Conservation (phyloP, 2,329 filamentous ascomycete genomes). For the Tolypocladium pustulatum region DNA sequence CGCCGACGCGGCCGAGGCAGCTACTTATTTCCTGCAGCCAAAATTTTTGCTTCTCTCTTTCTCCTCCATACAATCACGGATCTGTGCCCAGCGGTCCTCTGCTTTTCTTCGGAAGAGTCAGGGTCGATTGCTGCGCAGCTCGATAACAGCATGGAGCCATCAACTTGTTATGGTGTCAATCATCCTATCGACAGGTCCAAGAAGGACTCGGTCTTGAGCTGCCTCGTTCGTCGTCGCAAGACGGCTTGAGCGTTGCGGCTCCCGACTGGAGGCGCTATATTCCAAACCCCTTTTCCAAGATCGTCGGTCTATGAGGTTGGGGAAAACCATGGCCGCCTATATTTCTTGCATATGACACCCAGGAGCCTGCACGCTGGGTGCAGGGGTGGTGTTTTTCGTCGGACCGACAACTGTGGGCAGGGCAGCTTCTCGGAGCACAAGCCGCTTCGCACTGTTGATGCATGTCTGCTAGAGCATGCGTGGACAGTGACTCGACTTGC, state of each 20-base stretch:
- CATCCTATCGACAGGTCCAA: slow-evolving; percentile 93
- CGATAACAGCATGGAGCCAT: slow-evolving; percentile 78
- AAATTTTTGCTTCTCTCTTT: slow-evolving; percentile 17
- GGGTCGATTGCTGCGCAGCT: slow-evolving; percentile 77
- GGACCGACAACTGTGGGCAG: not conserved
- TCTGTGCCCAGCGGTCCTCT: slow-evolving; percentile 81
- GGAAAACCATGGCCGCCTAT: slow-evolving; percentile 80
- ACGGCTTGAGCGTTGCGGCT: slow-evolving; percentile 53
- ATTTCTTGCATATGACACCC: slow-evolving; percentile 25
- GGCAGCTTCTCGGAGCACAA: not conserved
- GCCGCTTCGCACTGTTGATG: not conserved
- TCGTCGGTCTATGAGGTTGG: slow-evolving; percentile 83
- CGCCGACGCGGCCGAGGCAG: not conserved
- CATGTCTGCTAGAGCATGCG: not conserved
- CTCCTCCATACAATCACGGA: slow-evolving; percentile 45
- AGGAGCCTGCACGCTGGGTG: not conserved
- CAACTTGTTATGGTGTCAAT: slow-evolving; percentile 65
- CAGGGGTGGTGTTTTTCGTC: not conserved
- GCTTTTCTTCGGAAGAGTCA: slow-evolving; percentile 29
- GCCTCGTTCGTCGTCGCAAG: slow-evolving; percentile 57
- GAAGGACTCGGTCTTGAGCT: slow-evolving; percentile 55
- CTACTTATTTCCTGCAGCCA: not conserved
- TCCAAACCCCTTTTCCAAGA: slow-evolving; percentile 82
- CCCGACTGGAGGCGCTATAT: slow-evolving; percentile 63
- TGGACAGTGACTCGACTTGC: not conserved